These are phyloP conservation scores for Tillandsia fasciculata DNA, from an alignment of 176 grass and related monocot species.

Conservation along the genomic window DNA sequence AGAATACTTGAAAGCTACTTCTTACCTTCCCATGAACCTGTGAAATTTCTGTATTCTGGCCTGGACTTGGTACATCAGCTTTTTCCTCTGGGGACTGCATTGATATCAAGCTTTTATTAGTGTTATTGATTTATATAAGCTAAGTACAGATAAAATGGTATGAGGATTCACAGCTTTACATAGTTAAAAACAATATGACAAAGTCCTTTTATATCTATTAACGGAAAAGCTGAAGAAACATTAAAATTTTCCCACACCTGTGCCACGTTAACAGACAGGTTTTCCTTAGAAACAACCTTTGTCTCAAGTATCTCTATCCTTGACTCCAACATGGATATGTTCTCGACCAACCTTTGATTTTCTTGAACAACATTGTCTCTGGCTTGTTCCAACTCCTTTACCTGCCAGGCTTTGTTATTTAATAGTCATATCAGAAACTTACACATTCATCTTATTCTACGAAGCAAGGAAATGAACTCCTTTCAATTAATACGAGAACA, in stretches of 20 bases:
- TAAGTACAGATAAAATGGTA: no score
- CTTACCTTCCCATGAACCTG: conserved; percentile 7
- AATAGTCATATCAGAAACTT: conserved; percentile 52
- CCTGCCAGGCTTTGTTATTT: conserved; percentile 78
- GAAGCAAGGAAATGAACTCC: neutral
- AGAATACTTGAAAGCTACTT: neutral
- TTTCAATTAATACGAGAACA: no score
- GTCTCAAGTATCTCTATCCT: conserved; percentile 60
- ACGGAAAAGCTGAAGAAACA: neutral
- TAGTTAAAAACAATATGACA: no score
- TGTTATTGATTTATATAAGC: neutral
- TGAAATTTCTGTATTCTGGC: neutral
- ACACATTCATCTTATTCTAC: conserved; percentile 6
- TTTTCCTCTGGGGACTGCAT: neutral
- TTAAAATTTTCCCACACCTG: conserved; percentile 19
- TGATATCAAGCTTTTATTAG: neutral
- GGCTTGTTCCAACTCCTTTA: conserved; percentile 63
- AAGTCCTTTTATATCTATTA: neutral
- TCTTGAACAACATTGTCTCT: conserved; percentile 39
- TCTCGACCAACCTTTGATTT: conserved; percentile 46
- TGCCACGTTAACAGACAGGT: conserved; percentile 21
- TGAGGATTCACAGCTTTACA: no score
- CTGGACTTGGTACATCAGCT: neutral
- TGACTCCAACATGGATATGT: conserved; percentile 37
- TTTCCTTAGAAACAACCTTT: conserved; percentile 32